Base-by-base conservation (phyloP, 1,284 basidiomycete species). In the Ceratorhiza oryzae-sativae region DNA sequence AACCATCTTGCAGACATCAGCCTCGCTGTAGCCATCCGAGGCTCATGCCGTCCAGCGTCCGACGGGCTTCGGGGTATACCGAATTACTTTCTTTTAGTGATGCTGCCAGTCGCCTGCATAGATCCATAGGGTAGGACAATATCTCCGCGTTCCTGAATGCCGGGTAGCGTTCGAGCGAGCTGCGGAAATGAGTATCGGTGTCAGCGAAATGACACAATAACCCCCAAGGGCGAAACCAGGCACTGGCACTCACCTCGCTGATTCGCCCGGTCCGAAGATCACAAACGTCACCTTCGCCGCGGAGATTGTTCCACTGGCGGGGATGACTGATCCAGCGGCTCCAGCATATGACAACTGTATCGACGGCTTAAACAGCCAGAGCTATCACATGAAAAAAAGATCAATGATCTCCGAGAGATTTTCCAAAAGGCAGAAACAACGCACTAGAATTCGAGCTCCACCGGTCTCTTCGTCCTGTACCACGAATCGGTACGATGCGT, bases 311-410 rank as follows among this genome's bases (percentile, higher is more conserved):
- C 84, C 89, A 62, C 81, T 85, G 78, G 86, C 86, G 6, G 89
- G 86, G 36, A 93, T 83, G 4, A 86, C 79, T 72, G 86, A 87
- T 23, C 85, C 83, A 18, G 81, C 81, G 5, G 85, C 81, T 3
- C 86, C 83, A 55, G 84, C 84, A 78, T 94, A 95, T 0, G 92
- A 86, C 32, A 96, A 80, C 12, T 87, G 86, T 75, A 96, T 88
- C 73, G 84, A 88, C 0, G 94, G 93, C 79, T 95, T 96, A 86
- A 97, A 96, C 23, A 96, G 79, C 94, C 94, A 96, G 12, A 95
- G 83, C 91, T 92, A 71, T 79, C 68, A 39, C 39, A 36, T 49
- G 15, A 30, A 39, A 10, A 1, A 27, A 68, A n/a, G 32, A 36
- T 30, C 30, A 41, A 30, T 32, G 10, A 32, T 20, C 34, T 36